Conservation (phyloP, 1,284 basidiomycete species). For the Pseudozyma sp. region DNA sequence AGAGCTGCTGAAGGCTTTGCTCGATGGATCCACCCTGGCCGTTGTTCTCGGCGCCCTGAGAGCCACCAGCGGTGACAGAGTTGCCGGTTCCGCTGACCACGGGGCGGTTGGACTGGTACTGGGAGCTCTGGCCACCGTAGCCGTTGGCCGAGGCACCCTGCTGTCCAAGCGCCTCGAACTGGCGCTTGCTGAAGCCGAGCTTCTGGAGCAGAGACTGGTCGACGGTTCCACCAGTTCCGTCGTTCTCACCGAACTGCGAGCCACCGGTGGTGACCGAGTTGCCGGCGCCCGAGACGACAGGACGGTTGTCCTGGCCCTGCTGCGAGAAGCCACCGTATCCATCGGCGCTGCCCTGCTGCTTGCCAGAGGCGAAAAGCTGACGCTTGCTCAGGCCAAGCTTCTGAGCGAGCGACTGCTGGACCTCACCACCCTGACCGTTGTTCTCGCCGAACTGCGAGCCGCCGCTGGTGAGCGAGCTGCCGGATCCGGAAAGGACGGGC, state of each 20-base stretch:
- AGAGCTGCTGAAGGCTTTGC: constrained; percentile 28
- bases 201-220: constrained; percentile 21
- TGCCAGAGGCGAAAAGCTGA: constrained; percentile 30
- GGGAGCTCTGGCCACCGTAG: constrained; percentile 18
- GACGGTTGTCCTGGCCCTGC: constrained; percentile 26
- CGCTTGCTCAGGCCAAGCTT: constrained; percentile 31
- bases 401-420: constrained; percentile 21
- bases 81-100: constrained; percentile 29
- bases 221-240: constrained; percentile 22
- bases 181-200: constrained; percentile 25
- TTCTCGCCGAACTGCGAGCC: constrained; percentile 7
- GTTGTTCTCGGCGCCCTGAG: constrained; percentile 31
- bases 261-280: constrained; percentile 36
- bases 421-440: constrained; percentile 10
- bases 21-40: constrained; percentile 30
- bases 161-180: constrained; percentile 19
- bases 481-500: constrained; percentile 10
- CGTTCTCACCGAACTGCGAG: constrained; percentile 25
- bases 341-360: constrained; percentile 20
- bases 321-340: constrained; percentile 20
- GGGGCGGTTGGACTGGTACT: constrained; percentile 37
- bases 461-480: constrained; percentile 16
- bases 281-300: constrained; percentile 26
- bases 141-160: constrained; percentile 29
- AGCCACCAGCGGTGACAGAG: constrained; percentile 29